Base-by-base conservation (phyloP, 257 asterid genomes). In the Ilex asprella region DNA sequence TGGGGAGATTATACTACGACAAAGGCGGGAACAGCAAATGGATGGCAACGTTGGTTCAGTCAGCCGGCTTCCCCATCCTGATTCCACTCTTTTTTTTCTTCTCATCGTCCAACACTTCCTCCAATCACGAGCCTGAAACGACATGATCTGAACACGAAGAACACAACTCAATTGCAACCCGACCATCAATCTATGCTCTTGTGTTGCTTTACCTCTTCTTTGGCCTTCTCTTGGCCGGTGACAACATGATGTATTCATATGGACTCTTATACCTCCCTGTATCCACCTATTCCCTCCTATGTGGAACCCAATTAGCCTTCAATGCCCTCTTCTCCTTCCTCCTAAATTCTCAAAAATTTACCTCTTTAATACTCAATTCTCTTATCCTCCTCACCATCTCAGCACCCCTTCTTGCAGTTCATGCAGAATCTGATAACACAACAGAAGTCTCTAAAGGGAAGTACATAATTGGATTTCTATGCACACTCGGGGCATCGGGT, bases 21-120 rank as follows among this genome's bases (percentile, higher is more conserved):
- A 57, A 73, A 49, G 82, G 82, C 13, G 82, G 82, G 6, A 77
- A 77, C 65, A 77, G 82, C 62, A 77, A 66, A 67, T 77, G 82
- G 82, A 73, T 73, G 63, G 76, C 76, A 9, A 77, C 82, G n/a
- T 56, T 77, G 9, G 79, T 77, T 30, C 76, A 70, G 55, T 62
- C 79, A 16, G 56, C 74, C 29, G 82, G 76, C 55, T 77, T 77
- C 52, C 82, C 79, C 0, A 3, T 70, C 30, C n/a, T 77, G 9
- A 9, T 73, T 39, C 82, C 79, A 9, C 64, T 73, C 16, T n/a
- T 66, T 6, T 63, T 73, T 60, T 30, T 63, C 74, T 41, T 67
- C 6, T 61, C 31, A 30, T 53, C 63, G 16, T 13, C 70, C 6
- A 52, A 29, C 9, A 32, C 11, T 5, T 12, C 55, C 41, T 58